A percentile compares a stretch with the other conserved stretches of the same genome.
Conservation (phyloP, 768 basidiomycete genomes). For the Suillus sp. region DNA sequence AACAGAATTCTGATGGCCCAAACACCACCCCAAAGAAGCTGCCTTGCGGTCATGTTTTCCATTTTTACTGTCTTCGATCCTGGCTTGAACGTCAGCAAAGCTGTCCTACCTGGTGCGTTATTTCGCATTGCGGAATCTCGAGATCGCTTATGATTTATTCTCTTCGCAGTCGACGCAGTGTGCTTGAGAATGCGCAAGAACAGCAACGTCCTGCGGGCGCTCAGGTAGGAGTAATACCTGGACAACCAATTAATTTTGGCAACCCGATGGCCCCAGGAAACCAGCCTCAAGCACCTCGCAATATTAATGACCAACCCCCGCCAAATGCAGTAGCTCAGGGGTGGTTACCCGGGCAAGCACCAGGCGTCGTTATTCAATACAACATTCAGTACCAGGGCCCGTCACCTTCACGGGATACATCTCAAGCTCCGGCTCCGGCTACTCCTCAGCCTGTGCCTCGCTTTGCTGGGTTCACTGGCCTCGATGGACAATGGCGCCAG, state of each 20-base stretch:
- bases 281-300: conserved; percentile 38
- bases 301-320: conserved; percentile 45
- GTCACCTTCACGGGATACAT: conserved; percentile 18
- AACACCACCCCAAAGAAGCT: conserved; percentile 97
- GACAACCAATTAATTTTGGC: conserved; percentile 34
- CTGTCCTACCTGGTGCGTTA: conserved; percentile 92
- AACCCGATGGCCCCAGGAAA: conserved; percentile 25
- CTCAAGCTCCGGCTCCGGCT: conserved; percentile 26
- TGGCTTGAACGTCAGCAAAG: conserved; percentile 99
- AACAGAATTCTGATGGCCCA: conserved; percentile 58
- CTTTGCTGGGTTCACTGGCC: conserved; percentile 65
- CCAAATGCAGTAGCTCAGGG: conserved; percentile 36
- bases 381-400: conserved; percentile 58
- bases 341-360: conserved; percentile 39
- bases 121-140: conserved; percentile 9
- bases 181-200: conserved; percentile 54
- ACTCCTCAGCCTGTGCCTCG: conserved; percentile 50
- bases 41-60: conserved; percentile 96
- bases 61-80: conserved; percentile 94
- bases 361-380: conserved; percentile 61
- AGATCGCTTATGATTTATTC: conserved; percentile 14
- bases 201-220: conserved; percentile 32
- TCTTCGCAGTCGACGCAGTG: conserved; percentile 65
- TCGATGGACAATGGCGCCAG: conserved; percentile 64
- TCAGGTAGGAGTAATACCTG: conserved; percentile 33